Conservation (phyloP, 352 stramenopile species). For the Phytopythium montanum region DNA sequence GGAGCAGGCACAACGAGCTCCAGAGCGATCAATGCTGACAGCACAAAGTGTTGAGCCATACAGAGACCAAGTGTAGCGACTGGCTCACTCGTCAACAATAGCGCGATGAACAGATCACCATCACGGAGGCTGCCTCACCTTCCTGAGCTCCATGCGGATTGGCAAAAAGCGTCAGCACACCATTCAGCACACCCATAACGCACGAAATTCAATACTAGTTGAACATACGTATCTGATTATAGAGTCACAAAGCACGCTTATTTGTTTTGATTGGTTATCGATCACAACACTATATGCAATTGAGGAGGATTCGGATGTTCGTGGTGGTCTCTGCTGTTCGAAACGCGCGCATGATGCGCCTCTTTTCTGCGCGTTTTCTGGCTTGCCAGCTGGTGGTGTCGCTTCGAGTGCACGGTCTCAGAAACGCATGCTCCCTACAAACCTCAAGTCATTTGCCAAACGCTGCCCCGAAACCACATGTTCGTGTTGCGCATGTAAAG, state of each 20-base stretch:
- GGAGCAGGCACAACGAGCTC: constrained; percentile 19
- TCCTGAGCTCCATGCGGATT: neutral
- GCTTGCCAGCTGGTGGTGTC: neutral
- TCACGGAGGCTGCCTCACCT: neutral
- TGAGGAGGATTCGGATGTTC: neutral
- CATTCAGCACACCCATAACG: neutral
- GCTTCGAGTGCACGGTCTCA: constrained; percentile 2
- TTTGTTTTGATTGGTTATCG: too few relatives aligned
- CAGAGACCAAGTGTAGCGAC: too few relatives aligned
- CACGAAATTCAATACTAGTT: too few relatives aligned
- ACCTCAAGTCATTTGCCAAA: neutral
- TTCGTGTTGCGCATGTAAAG: neutral
- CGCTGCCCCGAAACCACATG: neutral
- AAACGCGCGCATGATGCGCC: neutral
- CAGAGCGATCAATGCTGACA: neutral
- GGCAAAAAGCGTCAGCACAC: neutral
- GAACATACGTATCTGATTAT: too few relatives aligned
- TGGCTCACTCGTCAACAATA: too few relatives aligned
- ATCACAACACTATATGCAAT: neutral
- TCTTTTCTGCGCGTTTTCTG: neutral
- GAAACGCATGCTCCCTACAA: neutral
- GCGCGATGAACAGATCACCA: neutral
- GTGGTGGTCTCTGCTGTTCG: neutral
- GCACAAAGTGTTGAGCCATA: too few relatives aligned
- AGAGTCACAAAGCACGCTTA: too few relatives aligned